phyloP scores from a whole-genome alignment of 495 filamentous ascomycete genomes.

The Xanthoparmelia taractica region DNA sequence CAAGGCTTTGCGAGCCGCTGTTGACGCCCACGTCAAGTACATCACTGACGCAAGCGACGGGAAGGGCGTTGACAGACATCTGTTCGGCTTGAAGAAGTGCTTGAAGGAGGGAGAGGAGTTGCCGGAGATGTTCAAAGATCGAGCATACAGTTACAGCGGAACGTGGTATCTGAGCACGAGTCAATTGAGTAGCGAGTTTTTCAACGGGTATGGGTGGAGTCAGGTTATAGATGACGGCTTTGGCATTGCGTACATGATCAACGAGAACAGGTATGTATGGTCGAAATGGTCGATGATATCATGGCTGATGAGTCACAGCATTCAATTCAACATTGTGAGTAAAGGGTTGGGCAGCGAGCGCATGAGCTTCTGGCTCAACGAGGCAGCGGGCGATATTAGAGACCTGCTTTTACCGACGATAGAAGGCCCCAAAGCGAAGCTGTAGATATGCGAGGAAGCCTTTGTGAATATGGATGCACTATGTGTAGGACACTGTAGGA shows the following conservation, averaged over 20 bases:
- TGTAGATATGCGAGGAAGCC: conserved; percentile 39
- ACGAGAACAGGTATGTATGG: conserved; percentile 68
- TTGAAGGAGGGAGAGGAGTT: conserved; percentile 72
- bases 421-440: conserved; percentile 80
- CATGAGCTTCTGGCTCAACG: conserved; percentile 91
- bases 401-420: conserved; percentile 80
- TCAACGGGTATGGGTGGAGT: conserved; percentile 99
- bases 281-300: conserved; percentile 10
- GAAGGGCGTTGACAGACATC: conserved; percentile 89
- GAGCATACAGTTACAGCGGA: conserved; percentile 71
- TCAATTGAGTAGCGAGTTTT: conserved; percentile 92
- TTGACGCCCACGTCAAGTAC: conserved; percentile 79
- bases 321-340: conserved; percentile 97
- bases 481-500: background rate
- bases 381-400: conserved; percentile 84
- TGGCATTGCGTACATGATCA: conserved; percentile 99
- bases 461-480: background rate
- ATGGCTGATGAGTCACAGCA: conserved; percentile 40
- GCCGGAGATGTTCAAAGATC: conserved; percentile 78
- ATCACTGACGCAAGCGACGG: conserved; percentile 83
- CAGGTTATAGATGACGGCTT: conserved; percentile 96
- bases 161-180: conserved; percentile 84
- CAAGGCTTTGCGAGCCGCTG: conserved; percentile 70
- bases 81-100: conserved; percentile 93
- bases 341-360: conserved; percentile 85